phyloP scores from a whole-genome alignment of 140 eudicot species.

The Ambrosia hybrid region DNA sequence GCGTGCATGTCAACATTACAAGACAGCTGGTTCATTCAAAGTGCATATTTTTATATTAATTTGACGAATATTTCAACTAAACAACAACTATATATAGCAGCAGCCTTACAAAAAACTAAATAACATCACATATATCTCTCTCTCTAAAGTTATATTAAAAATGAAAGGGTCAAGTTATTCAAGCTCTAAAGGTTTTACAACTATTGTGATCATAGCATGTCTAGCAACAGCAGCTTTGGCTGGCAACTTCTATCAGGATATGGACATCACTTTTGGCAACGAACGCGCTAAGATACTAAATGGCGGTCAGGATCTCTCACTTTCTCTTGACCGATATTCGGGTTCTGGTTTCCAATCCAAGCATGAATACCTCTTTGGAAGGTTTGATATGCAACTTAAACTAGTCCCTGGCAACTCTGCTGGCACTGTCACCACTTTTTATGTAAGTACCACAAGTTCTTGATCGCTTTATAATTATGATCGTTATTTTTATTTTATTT shows the following conservation, averaged over 20 bases:
- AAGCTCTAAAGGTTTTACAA: background rate
- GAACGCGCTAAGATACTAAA: constrained; percentile 39
- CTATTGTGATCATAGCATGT: constrained; percentile 3
- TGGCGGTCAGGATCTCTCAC: constrained; percentile 36
- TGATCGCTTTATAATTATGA: no score
- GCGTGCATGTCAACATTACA: no score
- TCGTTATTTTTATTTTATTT: no score
- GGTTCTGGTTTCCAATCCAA: constrained; percentile 46
- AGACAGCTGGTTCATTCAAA: no score
- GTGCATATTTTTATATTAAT: no score
- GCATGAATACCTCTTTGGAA: constrained; percentile 31
- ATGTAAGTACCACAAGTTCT: constrained; percentile 9
- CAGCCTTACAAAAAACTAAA: no score
- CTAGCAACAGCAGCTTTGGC: constrained; percentile 18
- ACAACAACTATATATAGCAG: no score
- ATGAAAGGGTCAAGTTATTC: background rate
- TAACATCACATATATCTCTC: no score
- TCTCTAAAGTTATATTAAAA: no score
- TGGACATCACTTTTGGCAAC: constrained; percentile 42
- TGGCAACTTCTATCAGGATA: constrained; percentile 36
- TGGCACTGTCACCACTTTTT: constrained; percentile 42
- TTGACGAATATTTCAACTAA: no score
- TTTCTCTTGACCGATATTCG: constrained; percentile 36
- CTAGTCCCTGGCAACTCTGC: constrained; percentile 29
- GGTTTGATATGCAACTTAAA: constrained; percentile 34